phyloP scores from a whole-genome alignment of 345 rosid species.

The Citrus cavaleriei region DNA sequence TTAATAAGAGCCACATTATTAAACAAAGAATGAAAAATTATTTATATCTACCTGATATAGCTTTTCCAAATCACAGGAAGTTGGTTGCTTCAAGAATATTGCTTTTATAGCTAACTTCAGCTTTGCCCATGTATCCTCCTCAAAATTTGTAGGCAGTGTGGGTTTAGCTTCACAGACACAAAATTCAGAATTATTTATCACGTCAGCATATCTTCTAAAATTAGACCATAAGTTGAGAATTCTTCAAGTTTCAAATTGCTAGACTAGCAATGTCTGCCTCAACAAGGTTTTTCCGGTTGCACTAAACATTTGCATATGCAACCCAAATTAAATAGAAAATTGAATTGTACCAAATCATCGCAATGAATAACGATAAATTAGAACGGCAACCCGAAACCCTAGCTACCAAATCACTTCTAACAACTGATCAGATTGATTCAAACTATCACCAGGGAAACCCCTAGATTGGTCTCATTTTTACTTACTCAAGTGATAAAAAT shows the following conservation, averaged over 20 bases:
- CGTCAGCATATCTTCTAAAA: constrained; percentile 1
- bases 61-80: constrained; percentile 71
- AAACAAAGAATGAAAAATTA: background rate
- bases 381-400: background rate
- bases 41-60: constrained; percentile 67
- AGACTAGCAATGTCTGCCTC: background rate
- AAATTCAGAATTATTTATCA: constrained; percentile 11
- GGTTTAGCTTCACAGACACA: constrained; percentile 68
- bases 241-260: background rate
- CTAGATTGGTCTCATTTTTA: background rate
- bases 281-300: background rate
- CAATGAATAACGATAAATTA: background rate
- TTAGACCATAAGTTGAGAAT: background rate
- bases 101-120: constrained; percentile 90
- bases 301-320: background rate
- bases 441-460: background rate
- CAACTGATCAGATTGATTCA: background rate
- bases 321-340: background rate
- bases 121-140: constrained; percentile 89
- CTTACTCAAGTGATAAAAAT: background rate
- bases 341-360: background rate
- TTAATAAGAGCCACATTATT: background rate
- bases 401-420: background rate
- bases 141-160: constrained; percentile 71
- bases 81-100: constrained; percentile 76